Conservation (phyloP, 2,329 filamentous ascomycete genomes). For the Ophiosphaerella herpotricha region DNA sequence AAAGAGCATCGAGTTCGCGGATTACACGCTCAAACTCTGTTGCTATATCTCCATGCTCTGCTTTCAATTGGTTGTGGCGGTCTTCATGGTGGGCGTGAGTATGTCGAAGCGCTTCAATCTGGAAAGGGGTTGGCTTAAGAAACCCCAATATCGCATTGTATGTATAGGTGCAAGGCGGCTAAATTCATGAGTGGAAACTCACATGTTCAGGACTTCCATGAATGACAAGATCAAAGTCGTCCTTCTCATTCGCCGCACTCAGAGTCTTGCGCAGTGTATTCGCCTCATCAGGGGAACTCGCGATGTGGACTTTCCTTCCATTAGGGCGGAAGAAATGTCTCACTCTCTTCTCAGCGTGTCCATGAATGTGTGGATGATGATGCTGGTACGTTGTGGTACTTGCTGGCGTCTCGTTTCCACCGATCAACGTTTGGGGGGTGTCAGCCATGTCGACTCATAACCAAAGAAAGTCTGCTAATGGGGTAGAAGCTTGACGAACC, state of each 20-base stretch:
- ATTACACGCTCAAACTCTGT: slow-evolving; percentile 63
- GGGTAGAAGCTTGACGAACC: not conserved
- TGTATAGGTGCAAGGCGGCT: too few species aligned
- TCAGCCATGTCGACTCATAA: slow-evolving; percentile 4
- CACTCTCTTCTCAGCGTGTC: slow-evolving; percentile 47
- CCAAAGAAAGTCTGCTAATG: not conserved
- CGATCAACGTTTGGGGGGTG: slow-evolving; percentile 6
- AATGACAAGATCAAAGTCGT: slow-evolving; percentile 62
- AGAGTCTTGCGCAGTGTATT: slow-evolving; percentile 55
- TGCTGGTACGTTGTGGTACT: slow-evolving; percentile 4
- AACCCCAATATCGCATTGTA: not conserved
- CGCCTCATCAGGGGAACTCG: slow-evolving; percentile 60
- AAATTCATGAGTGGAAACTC: slow-evolving; percentile 5
- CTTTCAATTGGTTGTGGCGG: slow-evolving; percentile 53
- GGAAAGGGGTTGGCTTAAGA: not conserved
- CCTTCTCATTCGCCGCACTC: slow-evolving; percentile 35
- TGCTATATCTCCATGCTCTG: slow-evolving; percentile 57
- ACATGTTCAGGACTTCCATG: slow-evolving; percentile 59
- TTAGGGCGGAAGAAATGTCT: slow-evolving; percentile 61
- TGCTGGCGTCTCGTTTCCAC: slow-evolving; percentile 5
- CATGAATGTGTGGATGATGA: slow-evolving; percentile 27
- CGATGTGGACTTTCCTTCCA: slow-evolving; percentile 62
- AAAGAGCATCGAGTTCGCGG: slow-evolving; percentile 58
- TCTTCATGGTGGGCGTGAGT: slow-evolving; percentile 60
- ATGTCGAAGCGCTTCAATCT: slow-evolving; percentile 54